Percentiles rank a stretch among this genome's conserved stretches.
Evolutionary conservation across 2,329 filamentous ascomycete species (phyloP).

Genomic region (Xylariaceae sp.): DNA sequence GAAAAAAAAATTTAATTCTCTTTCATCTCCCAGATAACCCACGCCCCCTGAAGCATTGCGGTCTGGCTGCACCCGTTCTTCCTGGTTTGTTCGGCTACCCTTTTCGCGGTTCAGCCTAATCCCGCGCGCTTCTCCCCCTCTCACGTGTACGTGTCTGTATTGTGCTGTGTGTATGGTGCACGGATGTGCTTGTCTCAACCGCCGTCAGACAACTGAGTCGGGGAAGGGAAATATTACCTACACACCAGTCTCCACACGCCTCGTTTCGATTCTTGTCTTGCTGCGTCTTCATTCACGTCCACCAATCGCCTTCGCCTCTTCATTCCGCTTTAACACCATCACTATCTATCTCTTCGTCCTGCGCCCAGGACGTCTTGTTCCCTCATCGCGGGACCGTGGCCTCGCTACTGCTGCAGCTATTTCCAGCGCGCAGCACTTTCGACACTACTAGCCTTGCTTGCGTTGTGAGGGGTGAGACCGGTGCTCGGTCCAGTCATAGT

Average conservation of each 20-base stretch:
- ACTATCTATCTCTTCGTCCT: not conserved
- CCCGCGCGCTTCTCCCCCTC: not conserved
- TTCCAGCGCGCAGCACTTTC: not conserved
- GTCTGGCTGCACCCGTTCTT: no score
- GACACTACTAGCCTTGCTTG: conserved; percentile 1
- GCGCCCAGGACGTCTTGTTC: not conserved
- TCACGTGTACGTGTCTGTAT: not conserved
- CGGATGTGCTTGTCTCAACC: no score
- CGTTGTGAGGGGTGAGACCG: not conserved
- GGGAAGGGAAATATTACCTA: not conserved
- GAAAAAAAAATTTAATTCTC: no score
- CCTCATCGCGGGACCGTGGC: not conserved
- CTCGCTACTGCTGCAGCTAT: not conserved
- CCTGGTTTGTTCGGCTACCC: no score
- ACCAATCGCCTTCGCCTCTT: not conserved
- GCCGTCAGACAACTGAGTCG: no score
- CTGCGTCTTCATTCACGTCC: not conserved
- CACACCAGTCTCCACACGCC: not conserved
- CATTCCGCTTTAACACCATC: not conserved
- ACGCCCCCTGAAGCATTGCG: no score
- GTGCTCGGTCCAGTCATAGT: not conserved
- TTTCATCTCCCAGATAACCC: no score
- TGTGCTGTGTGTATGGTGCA: no score
- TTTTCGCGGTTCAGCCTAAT: conserved; percentile 7
- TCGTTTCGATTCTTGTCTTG: not conserved